phyloP scores from a whole-genome alignment of 768 basidiomycete species.

The Tubosaeta brunneosetosa region DNA sequence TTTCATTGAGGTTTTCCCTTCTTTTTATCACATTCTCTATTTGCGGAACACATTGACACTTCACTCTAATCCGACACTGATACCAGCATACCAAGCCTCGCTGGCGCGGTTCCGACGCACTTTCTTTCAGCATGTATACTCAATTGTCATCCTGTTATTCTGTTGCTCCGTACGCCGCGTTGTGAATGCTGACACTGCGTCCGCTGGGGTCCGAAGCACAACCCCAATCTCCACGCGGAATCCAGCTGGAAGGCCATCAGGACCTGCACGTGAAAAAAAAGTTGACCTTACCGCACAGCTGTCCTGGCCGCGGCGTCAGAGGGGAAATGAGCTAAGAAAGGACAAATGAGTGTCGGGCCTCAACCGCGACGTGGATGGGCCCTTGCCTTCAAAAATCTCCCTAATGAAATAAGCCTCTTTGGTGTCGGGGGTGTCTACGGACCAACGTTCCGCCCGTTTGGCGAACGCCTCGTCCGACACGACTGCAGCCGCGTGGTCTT shows the following conservation, averaged over 20 bases:
- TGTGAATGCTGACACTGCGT: constrained; percentile 93
- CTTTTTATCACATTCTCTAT: constrained; percentile 36
- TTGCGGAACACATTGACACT: constrained; percentile 33
- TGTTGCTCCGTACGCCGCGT: constrained; percentile 65
- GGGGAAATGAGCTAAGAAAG: constrained; percentile 66
- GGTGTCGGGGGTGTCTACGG: constrained; percentile 81
- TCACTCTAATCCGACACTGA: constrained; percentile 25
- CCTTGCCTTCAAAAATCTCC: constrained; percentile 79
- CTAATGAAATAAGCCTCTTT: constrained; percentile 96
- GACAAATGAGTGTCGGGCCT: constrained; percentile 4
- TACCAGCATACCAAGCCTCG: constrained; percentile 20
- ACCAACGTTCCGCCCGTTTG: constrained; percentile 68
- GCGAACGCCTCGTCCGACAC: constrained; percentile 83
- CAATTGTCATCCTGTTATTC: constrained; percentile 14
- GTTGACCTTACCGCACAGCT: constrained; percentile 65
- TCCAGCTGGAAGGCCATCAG: constrained; percentile 56
- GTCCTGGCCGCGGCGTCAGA: constrained; percentile 81
- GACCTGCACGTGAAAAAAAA: constrained; percentile 4
- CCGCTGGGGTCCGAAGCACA: constrained; percentile 93
- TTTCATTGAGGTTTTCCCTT: constrained; percentile 22
- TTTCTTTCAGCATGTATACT: constrained; percentile 19
- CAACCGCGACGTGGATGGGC: background rate
- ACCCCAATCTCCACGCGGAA: constrained; percentile 95
- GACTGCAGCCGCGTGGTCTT: constrained; percentile 70
- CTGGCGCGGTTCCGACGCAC: constrained; percentile 20